Percentiles rank a stretch among this genome's conserved stretches.
These are phyloP conservation scores for Penicillium manginii DNA, from an alignment of 495 filamentous ascomycete species.

Conservation along the genomic window DNA sequence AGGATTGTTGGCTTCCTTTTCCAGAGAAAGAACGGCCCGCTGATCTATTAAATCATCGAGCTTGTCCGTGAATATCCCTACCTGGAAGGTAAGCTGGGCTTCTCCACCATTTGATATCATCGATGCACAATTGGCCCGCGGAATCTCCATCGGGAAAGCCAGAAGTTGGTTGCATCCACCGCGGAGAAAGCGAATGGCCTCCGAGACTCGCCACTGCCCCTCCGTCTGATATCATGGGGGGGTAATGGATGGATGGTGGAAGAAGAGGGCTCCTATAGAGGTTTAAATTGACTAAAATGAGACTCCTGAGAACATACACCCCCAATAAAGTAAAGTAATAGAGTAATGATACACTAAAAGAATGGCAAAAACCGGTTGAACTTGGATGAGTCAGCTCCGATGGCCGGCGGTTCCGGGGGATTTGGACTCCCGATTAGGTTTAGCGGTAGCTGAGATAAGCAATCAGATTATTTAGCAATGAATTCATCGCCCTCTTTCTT, in stretches of 20 bases:
- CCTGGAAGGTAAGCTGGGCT: conserved; percentile 1
- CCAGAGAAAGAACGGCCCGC: no score
- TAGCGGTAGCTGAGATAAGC: conserved; percentile 25
- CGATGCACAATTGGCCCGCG: conserved; percentile 23
- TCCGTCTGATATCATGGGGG: conserved; percentile 22
- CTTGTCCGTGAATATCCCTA: conserved; percentile 14
- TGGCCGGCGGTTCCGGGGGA: conserved; percentile 27
- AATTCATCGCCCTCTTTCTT: conserved; percentile 32
- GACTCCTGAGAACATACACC: neutral
- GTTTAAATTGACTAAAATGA: neutral
- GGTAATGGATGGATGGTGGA: neutral
- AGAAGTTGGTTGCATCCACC: conserved; percentile 21
- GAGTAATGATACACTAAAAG: neutral
- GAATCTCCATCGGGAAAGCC: conserved; percentile 24
- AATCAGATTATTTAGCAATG: conserved; percentile 41
- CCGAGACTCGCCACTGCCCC: conserved; percentile 18
- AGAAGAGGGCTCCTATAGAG: neutral
- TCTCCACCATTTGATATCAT: conserved; percentile 35
- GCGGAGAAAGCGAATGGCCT: conserved; percentile 24
- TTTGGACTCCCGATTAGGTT: conserved; percentile 19
- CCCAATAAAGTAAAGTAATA: neutral
- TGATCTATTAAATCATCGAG: conserved; percentile 16
- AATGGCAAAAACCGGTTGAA: neutral
- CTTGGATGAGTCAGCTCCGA: conserved; percentile 31
- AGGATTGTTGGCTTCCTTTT: no score